phyloP scores from a whole-genome alignment of 768 basidiomycete species.

The Tephrocybe sp. region DNA sequence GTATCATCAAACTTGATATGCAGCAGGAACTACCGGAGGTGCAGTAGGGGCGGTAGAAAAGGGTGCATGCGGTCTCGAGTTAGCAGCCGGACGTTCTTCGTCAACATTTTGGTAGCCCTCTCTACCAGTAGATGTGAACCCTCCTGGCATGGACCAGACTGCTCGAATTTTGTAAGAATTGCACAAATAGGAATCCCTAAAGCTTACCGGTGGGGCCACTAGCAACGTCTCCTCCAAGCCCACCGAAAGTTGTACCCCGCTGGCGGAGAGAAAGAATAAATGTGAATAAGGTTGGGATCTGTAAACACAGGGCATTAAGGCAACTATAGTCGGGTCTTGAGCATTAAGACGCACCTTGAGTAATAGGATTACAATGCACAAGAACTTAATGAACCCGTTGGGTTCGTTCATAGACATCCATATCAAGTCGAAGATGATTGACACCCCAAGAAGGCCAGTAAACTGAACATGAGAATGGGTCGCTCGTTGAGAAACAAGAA shows the following conservation, averaged over 20 bases:
- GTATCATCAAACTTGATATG: constrained; percentile 37
- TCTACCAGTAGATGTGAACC: constrained; percentile 52
- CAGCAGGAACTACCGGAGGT: constrained; percentile 29
- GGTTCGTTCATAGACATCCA: constrained; percentile 63
- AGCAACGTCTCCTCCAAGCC: constrained; percentile 43
- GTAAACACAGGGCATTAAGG: neutral
- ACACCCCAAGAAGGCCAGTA: constrained; percentile 56
- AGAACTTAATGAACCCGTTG: constrained; percentile 48
- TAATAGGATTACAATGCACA: constrained; percentile 53
- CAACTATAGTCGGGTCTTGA: neutral
- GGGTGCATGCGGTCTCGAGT: constrained; percentile 25
- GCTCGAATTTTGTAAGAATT: constrained; percentile 3
- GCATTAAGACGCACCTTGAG: constrained; percentile 43
- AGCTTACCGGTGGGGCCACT: constrained; percentile 55
- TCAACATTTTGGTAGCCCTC: constrained; percentile 65
- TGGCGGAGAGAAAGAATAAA: constrained; percentile 53
- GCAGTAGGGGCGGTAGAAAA: constrained; percentile 20
- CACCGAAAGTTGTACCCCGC: constrained; percentile 53
- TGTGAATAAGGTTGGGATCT: constrained; percentile 62
- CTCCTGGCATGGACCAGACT: constrained; percentile 83
- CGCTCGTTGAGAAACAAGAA: neutral
- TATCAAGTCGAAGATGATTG: constrained; percentile 65
- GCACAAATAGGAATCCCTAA: neutral
- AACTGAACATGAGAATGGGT: constrained; percentile 43
- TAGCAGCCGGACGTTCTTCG: constrained; percentile 36